Base-by-base conservation (phyloP, 2,329 filamentous ascomycete species). In the Alternaria angustiovoidea region DNA sequence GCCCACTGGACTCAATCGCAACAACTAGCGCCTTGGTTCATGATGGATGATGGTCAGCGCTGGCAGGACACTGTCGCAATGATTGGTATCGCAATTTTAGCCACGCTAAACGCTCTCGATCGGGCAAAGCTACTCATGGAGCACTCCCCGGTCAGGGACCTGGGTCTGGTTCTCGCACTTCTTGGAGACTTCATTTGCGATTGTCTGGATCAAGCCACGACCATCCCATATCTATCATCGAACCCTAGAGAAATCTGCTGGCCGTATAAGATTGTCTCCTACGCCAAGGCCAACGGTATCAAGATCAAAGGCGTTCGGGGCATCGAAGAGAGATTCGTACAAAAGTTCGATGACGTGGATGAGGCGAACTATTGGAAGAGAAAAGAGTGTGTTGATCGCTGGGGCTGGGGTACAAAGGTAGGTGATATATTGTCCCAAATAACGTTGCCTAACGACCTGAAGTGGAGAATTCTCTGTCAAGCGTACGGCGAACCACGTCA, bases 21-120 rank as follows among this genome's bases (percentile, higher is more conserved):
- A 43, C 26, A 54, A 44, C 56, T 59, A 38, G 54, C 34, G 22
- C 57, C 49, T 46, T 63, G 58, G 57, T 24, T 57, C n/a, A 49
- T 48, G 18, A 54, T 47, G 26, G 61, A 61, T 20, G 61, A 64
- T 58, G 42, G 41, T 30, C 36, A 48, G 16, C 43, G 61, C 42
- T 52, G 54, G 54, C 9, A 38, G 41, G 52, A 54, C 32, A 54
- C 52, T 47, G 30, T 32, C 42, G 52, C 52, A 34, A 44, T 64
- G 32, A 62, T 64, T 44, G 58, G 62, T 43, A 43, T 51, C 39
- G 62, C 54, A 18, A 59, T 48, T 20, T 24, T 64, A 32, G 28
- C 62, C 38, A 59, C 59, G 44, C 47, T 64, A 26, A 62, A 62
- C 54, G 51, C 62, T 22, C 51, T 64, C 43, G 51, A 64, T 32